These are phyloP conservation scores for Sideroxylon spinosum DNA, from an alignment of 179 eudicot genomes.

Conservation along the genomic window DNA sequence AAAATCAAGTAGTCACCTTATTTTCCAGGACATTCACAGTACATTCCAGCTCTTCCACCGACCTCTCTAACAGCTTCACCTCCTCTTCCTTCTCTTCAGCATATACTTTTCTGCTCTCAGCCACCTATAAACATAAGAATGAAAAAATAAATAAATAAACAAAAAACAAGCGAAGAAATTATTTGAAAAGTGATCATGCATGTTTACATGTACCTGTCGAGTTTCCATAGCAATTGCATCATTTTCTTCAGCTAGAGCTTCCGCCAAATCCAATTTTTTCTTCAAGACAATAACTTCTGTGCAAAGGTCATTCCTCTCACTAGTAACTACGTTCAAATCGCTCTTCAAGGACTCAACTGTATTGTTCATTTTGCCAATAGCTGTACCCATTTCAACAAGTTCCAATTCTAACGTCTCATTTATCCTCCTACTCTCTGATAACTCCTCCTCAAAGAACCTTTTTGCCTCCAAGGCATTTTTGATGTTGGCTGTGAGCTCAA, in stretches of 20 bases:
- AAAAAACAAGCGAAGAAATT: neutral
- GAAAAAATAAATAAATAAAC: conserved; percentile 8
- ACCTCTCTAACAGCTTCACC: conserved; percentile 81
- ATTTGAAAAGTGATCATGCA: neutral
- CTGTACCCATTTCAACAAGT: conserved; percentile 49
- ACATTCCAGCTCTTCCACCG: conserved; percentile 85
- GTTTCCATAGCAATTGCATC: conserved; percentile 79
- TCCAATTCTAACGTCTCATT: conserved; percentile 60
- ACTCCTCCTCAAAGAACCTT: conserved; percentile 46
- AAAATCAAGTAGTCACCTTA: conserved; percentile 41
- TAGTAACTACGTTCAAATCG: conserved; percentile 41
- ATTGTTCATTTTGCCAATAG: conserved; percentile 43
- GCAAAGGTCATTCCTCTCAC: conserved; percentile 53
- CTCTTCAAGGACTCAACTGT: conserved; percentile 52
- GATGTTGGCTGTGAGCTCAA: conserved; percentile 36
- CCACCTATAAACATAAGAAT: conserved; percentile 40
- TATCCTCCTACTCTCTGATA: conserved; percentile 41
- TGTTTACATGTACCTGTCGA: conserved; percentile 48
- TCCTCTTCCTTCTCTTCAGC: conserved; percentile 91
- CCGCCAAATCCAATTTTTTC: conserved; percentile 68
- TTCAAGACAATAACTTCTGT: conserved; percentile 43
- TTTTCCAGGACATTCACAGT: conserved; percentile 75
- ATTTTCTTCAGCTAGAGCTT: conserved; percentile 75
- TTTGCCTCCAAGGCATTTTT: conserved; percentile 42
- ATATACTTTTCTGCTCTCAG: conserved; percentile 58